Evolutionary conservation across 2,329 filamentous ascomycete species (phyloP).

Genomic region (Atkinsonella hypoxylon): DNA sequence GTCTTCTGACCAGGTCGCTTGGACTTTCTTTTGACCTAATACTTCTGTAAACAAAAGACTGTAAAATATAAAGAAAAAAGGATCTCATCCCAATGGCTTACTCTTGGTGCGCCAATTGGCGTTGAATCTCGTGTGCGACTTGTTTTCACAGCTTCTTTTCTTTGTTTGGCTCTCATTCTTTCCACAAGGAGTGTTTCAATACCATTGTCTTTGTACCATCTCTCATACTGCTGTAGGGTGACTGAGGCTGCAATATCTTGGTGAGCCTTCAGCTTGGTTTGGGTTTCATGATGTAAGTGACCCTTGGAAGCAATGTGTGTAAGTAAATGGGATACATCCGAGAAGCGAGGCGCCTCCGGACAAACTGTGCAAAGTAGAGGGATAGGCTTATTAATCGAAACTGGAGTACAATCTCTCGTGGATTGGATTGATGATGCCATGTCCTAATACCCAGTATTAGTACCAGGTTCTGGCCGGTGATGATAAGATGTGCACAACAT

Average conservation of each 20-base stretch:
- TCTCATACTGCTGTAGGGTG: conserved; percentile 56
- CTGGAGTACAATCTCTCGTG: conserved; percentile 11
- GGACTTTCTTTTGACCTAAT: conserved; percentile 18
- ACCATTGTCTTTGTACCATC: conserved; percentile 63
- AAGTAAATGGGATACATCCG: conserved; percentile 80
- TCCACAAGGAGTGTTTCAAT: conserved; percentile 66
- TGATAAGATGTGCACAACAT: conserved; percentile 6
- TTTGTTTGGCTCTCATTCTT: conserved; percentile 64
- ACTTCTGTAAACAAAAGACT: not conserved
- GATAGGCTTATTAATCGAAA: conserved; percentile 29
- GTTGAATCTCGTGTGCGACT: conserved; percentile 23
- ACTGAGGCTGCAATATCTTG: conserved; percentile 53
- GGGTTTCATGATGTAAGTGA: conserved; percentile 78
- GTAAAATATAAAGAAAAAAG: not conserved
- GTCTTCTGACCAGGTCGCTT: conserved; percentile 14
- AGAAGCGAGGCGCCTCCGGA: conserved; percentile 67
- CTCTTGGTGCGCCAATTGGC: conserved; percentile 13
- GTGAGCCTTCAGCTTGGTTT: conserved; percentile 60
- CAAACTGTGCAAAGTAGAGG: conserved; percentile 76
- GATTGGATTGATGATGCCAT: conserved; percentile 26
- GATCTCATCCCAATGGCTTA: conserved; percentile 2
- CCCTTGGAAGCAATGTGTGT: conserved; percentile 89
- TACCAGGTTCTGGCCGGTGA: conserved; percentile 10
- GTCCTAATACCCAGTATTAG: conserved; percentile 13
- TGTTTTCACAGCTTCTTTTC: conserved; percentile 47